Evolutionary conservation across 2,329 filamentous ascomycete genomes (phyloP).

Genomic region (Tolypocladium tundrense): DNA sequence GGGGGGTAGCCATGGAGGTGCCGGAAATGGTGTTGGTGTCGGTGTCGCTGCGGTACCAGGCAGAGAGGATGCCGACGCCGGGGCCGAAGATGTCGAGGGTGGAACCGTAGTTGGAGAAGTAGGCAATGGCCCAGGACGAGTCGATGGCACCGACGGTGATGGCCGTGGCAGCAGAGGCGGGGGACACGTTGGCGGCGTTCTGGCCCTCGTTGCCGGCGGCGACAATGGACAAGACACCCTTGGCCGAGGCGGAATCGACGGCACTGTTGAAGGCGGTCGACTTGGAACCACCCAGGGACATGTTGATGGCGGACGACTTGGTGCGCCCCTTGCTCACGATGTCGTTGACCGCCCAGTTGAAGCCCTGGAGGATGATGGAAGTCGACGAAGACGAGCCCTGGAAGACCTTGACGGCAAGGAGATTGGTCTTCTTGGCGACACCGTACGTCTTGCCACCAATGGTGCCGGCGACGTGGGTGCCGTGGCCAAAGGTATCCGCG

Average conservation of each 20-base stretch:
- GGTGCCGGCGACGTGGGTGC: constrained; percentile 29
- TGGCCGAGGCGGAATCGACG: constrained; percentile 30
- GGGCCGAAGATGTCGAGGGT: constrained; percentile 42
- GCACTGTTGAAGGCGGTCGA: constrained; percentile 39
- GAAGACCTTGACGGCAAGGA: constrained; percentile 38
- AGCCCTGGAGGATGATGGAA: constrained; percentile 22
- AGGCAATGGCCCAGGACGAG: constrained; percentile 25
- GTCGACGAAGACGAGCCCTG: constrained; percentile 14
- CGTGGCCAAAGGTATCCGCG: constrained; percentile 27
- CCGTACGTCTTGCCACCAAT: constrained; percentile 24
- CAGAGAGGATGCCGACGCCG: constrained; percentile 32
- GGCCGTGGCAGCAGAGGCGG: constrained; percentile 19
- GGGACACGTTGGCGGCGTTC: constrained; percentile 15
- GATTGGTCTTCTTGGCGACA: constrained; percentile 31
- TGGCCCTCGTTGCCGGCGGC: constrained; percentile 43
- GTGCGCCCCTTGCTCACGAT: constrained; percentile 28
- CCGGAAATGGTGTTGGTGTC: constrained; percentile 41
- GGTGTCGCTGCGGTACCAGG: constrained; percentile 34
- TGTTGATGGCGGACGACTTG: constrained; percentile 36
- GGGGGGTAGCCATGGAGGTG: constrained; percentile 55
- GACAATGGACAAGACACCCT: constrained; percentile 40
- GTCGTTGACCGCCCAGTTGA: constrained; percentile 33
- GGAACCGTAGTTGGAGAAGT: constrained; percentile 40
- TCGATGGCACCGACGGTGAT: constrained; percentile 26
- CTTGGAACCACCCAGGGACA: constrained; percentile 41